These are phyloP conservation scores for Avena atlantica DNA, from an alignment of 176 grass and related monocot genomes.

Conservation along the genomic window DNA sequence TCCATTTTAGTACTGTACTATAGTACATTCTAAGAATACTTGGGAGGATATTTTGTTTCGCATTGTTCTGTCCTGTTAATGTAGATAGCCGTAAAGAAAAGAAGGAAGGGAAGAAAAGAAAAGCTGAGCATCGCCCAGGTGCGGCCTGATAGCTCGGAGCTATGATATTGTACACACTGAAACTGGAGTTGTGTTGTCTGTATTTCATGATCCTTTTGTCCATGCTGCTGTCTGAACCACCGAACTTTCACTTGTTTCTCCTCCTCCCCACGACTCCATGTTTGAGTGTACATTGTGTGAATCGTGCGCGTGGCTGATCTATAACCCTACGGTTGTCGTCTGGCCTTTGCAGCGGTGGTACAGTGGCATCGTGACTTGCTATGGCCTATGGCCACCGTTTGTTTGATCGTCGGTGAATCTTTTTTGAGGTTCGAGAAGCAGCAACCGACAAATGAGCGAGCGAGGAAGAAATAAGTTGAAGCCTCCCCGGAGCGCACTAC, in stretches of 20 bases:
- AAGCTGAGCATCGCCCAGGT: neutral
- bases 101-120: neutral
- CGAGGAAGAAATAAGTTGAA: too few species aligned
- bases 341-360: too few species aligned
- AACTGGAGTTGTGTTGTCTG: neutral
- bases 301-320: too few species aligned
- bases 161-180: neutral
- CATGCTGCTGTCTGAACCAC: neutral
- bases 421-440: neutral
- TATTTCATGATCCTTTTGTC: neutral
- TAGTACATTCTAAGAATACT: too few species aligned
- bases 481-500: conserved; percentile 24
- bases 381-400: too few species aligned
- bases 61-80: neutral
- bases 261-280: too few species aligned
- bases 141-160: neutral
- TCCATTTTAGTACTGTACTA: too few species aligned
- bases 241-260: neutral
- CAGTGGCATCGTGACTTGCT: too few species aligned
- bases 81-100: neutral
- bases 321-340: too few species aligned
- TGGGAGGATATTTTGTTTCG: too few species aligned
- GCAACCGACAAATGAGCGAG: neutral
- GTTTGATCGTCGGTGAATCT: too few species aligned
- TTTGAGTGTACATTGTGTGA: too few species aligned